Evolutionary conservation across 176 grass and related monocot genomes (phyloP).

Genomic region (Aegilops speltoides): DNA sequence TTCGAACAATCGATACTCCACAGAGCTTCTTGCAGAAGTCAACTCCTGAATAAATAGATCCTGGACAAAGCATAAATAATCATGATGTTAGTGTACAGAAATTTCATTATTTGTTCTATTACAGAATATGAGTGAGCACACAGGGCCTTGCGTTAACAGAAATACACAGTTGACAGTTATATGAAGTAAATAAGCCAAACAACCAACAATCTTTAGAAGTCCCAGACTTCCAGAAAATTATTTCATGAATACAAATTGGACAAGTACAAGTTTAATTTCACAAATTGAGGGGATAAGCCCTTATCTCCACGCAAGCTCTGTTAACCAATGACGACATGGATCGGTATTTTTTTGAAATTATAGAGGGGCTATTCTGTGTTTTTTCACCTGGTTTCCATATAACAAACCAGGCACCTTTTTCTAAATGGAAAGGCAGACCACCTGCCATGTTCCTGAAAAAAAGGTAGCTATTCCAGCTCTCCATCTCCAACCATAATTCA

Average conservation of each 20-base stretch:
- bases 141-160: background rate
- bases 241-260: background rate
- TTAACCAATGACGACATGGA: background rate
- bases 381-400: background rate
- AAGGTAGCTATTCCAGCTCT: background rate
- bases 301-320: conserved; percentile 3
- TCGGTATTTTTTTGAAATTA: background rate
- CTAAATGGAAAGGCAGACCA: background rate
- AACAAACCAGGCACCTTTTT: background rate
- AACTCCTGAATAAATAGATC: conserved; percentile 76
- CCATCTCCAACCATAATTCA: conserved; percentile 9
- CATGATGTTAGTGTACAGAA: conserved; percentile 2
- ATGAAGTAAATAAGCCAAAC: conserved; percentile 5
- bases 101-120: background rate
- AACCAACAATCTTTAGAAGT: conserved; percentile 5
- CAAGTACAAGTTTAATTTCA: background rate
- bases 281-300: background rate
- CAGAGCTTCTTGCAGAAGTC: conserved; percentile 92
- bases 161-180: background rate
- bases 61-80: conserved; percentile 35
- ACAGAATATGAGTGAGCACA: background rate
- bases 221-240: conserved; percentile 14
- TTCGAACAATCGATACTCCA: conserved; percentile 88
- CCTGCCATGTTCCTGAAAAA: background rate
- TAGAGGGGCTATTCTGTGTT: background rate